These are phyloP conservation scores for Talaromyces nanjingensis DNA, from an alignment of 495 filamentous ascomycete species.

Conservation along the genomic window DNA sequence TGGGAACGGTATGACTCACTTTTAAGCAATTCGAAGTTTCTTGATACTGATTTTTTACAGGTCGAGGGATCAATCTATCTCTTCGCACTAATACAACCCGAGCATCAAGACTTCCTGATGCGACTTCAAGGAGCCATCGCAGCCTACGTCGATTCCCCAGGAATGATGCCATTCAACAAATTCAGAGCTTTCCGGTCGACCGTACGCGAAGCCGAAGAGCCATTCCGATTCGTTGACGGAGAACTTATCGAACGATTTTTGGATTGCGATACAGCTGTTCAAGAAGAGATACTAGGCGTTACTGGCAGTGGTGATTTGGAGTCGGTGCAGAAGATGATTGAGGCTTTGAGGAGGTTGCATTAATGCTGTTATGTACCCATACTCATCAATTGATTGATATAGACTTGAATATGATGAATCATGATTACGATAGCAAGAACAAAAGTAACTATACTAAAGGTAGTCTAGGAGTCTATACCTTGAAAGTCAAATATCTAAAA, in stretches of 20 bases:
- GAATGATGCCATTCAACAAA: slow-evolving; percentile 62
- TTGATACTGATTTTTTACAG: slow-evolving; percentile 30
- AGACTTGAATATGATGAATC: background rate
- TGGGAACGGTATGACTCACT: slow-evolving; percentile 65
- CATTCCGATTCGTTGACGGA: slow-evolving; percentile 85
- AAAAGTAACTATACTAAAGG: background rate
- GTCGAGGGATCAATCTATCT: slow-evolving; percentile 90
- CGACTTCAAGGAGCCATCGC: slow-evolving; percentile 68
- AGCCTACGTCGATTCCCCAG: slow-evolving; percentile 56
- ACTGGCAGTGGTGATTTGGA: slow-evolving; percentile 56
- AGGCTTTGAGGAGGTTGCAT: slow-evolving; percentile 67
- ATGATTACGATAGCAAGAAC: background rate
- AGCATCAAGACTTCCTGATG: slow-evolving; percentile 73
- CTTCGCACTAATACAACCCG: slow-evolving; percentile 65
- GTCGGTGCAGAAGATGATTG: slow-evolving; percentile 63
- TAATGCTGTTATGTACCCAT: slow-evolving; percentile 20
- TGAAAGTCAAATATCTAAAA: background rate
- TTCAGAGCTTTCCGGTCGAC: slow-evolving; percentile 74
- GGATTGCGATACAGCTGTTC: slow-evolving; percentile 53
- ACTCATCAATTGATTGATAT: background rate
- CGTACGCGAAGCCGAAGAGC: slow-evolving; percentile 64
- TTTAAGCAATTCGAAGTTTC: background rate
- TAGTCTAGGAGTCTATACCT: background rate
- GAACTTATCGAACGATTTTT: slow-evolving; percentile 85
- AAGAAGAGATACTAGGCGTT: slow-evolving; percentile 55